Conservation (phyloP, 164 flowering plant species). For the Vitis labrusca region DNA sequence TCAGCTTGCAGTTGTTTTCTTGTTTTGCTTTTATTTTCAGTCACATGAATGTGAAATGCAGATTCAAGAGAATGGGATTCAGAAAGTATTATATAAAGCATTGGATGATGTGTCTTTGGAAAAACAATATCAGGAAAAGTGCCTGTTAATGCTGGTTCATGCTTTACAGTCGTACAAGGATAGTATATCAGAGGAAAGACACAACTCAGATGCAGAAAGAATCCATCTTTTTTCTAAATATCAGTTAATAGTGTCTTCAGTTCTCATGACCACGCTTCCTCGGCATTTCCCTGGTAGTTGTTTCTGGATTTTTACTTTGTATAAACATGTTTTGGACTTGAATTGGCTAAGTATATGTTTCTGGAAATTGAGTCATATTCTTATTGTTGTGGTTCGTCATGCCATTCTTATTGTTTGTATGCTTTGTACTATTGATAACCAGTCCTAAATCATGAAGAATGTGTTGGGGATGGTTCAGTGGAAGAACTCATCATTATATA, state of each 20-base stretch:
- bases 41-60: conserved; percentile 20
- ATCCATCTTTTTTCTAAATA: conserved; percentile 53
- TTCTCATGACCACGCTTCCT: conserved; percentile 84
- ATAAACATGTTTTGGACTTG: neutral
- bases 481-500: no score
- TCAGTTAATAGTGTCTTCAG: conserved; percentile 70
- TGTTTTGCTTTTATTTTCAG: neutral
- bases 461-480: no score
- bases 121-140: conserved; percentile 76
- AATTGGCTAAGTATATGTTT: no score
- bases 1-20: neutral
- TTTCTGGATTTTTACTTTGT: conserved; percentile 2
- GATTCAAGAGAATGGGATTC: conserved; percentile 43
- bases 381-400: no score
- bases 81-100: conserved; percentile 55
- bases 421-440: no score
- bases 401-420: no score
- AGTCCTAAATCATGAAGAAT: no score
- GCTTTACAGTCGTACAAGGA: conserved; percentile 59
- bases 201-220: conserved; percentile 32
- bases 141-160: conserved; percentile 59
- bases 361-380: no score
- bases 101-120: conserved; percentile 71
- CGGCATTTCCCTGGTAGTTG: conserved; percentile 76
- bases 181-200: conserved; percentile 21